Evolutionary conservation across 2,329 filamentous ascomycete species (phyloP), one percentile per base, ranked within the genome.

Genomic region (Periconia sp.): DNA sequence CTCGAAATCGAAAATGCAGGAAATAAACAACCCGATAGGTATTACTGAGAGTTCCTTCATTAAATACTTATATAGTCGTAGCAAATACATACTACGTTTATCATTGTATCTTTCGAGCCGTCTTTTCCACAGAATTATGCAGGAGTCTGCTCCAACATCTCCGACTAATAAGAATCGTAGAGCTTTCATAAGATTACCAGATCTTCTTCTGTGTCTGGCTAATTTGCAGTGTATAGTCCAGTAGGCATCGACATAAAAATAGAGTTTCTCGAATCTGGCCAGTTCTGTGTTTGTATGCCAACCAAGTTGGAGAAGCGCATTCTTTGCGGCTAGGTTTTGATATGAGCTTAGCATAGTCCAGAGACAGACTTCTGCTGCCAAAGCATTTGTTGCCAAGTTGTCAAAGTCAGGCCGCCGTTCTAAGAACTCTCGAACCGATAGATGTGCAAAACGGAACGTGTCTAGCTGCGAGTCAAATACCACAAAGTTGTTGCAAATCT

Each of bases 371-470:
- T 53, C 43, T 36, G 46, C 50, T 34, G 23, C 36, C 6, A 53
- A 21, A 42, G 38, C 36, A 26, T 53, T 47, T 22, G 31, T 29
- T 37, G 17, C 18, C 36, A 31, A 36, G 15, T 16, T 40, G 12
- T 13, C 22, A 24, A 34, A 49, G 28, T 53, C 44, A 17, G 24
- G 26, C 15, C 34, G 26, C 29, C 40, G 19, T 23, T 66, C 56
- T 6, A 69, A 39, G 24, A 44, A 68, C 38, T 68, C 65, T 22
- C 46, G 43, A 2, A 67, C 62, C 1, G 65, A 68, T n/a, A 63
- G 39, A 51, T 69, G 65, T 17, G 57, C 52, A 41, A 68, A 67
- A 9, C 55, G 56, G 48, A 69, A 65, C 2, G 40, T 48, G 29
- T 61, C 46, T 9, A 56, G 33, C 21, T 55, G 30, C 15, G 36